Evolutionary conservation across 1,139 yeast genomes (phyloP).

Genomic region (Hansenula lynferdii): DNA sequence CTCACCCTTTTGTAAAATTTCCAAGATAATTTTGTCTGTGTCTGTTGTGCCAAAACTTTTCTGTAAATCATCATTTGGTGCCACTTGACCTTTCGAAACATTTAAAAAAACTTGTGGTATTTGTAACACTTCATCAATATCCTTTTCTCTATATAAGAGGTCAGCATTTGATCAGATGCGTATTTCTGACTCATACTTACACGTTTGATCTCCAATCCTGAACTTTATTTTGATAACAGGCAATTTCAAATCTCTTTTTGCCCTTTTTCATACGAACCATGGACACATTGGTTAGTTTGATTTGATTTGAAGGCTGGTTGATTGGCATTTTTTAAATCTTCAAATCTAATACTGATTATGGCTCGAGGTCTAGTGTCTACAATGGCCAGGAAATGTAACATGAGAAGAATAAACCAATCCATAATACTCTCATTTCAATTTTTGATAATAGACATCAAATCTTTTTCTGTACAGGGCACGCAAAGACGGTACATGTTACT

Average conservation of each 20-base stretch:
- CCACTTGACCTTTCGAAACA: slow-evolving; percentile 93
- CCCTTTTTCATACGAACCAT: slow-evolving; percentile 88
- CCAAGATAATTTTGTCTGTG: slow-evolving; percentile 67
- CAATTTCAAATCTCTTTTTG: slow-evolving; percentile 87
- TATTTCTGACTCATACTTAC: too few species aligned
- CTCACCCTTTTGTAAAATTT: slow-evolving; percentile 86
- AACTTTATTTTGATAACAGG: slow-evolving; percentile 95
- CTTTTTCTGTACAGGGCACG: too few species aligned
- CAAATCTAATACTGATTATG: too few species aligned
- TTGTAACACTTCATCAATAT: slow-evolving; percentile 91
- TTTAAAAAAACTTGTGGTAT: slow-evolving; percentile 92
- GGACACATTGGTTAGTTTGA: slow-evolving; percentile 89
- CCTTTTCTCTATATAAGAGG: slow-evolving; percentile 60
- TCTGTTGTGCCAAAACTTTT: slow-evolving; percentile 74
- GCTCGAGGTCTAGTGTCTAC: too few species aligned
- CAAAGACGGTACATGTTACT: too few species aligned
- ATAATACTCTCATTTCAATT: too few species aligned
- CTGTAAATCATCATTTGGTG: slow-evolving; percentile 78
- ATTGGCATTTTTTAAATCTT: slow-evolving; percentile 43
- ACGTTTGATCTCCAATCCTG: slow-evolving; percentile 90
- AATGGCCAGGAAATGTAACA: too few species aligned
- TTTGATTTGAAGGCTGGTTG: slow-evolving; percentile 85
- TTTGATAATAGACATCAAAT: too few species aligned
- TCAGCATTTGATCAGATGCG: too few species aligned
- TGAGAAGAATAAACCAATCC: too few species aligned